Conservation (phyloP, 805 yeast species). For the Candida boleticola region DNA sequence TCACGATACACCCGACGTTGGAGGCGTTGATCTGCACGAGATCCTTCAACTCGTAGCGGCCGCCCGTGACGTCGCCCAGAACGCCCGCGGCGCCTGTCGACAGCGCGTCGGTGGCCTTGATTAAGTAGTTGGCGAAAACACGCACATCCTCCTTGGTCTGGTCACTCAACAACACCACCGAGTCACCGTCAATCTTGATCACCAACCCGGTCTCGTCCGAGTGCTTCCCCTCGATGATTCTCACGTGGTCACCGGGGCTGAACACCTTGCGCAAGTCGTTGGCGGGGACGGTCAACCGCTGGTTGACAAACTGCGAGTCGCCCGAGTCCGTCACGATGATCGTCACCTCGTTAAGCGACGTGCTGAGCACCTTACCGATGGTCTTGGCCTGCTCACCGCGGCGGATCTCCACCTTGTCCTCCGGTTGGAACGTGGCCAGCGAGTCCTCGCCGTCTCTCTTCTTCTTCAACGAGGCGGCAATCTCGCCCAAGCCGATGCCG, state of each 20-base stretch:
- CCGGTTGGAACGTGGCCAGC: constrained; percentile 71
- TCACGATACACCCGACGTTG: constrained; percentile 83
- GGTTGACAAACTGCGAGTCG: constrained; percentile 54
- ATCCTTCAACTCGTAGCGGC: constrained; percentile 84
- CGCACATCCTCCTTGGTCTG: constrained; percentile 85
- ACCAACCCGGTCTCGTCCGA: constrained; percentile 94
- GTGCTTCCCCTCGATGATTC: constrained; percentile 88
- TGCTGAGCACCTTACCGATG: constrained; percentile 71
- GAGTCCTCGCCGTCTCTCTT: constrained; percentile 30
- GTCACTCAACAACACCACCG: constrained; percentile 86
- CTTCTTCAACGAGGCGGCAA: constrained; percentile 81
- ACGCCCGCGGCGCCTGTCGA: constrained; percentile 8
- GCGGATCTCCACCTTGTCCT: constrained; percentile 88
- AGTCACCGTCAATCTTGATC: constrained; percentile 75
- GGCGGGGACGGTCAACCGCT: constrained; percentile 76
- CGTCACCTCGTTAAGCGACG: constrained; percentile 55
- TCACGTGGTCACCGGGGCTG: constrained; percentile 90
- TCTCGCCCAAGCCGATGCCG: constrained; percentile 68
- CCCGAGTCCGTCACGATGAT: constrained; percentile 51
- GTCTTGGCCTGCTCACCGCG: constrained; percentile 94
- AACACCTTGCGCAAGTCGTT: constrained; percentile 82
- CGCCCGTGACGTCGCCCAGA: constrained; percentile 55
- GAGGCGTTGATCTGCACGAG: constrained; percentile 84
- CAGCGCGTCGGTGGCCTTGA: constrained; percentile 87
- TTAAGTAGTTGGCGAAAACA: constrained; percentile 87